Base-by-base conservation (phyloP, 2,329 filamentous ascomycete genomes). In the Sporothrix inflata region DNA sequence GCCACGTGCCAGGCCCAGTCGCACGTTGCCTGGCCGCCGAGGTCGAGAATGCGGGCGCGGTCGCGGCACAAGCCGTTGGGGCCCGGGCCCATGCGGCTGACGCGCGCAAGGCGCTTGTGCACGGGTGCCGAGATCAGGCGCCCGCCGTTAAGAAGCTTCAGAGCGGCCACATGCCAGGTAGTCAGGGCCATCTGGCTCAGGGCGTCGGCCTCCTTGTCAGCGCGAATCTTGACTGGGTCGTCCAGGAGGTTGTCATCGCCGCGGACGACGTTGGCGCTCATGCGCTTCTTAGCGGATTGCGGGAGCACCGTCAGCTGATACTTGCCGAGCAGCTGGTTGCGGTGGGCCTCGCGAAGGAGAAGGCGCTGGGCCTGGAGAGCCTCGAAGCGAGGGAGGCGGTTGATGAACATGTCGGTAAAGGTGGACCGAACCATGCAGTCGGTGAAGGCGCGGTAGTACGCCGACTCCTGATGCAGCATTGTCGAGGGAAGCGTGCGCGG, bases 1-100 rank as follows among this genome's bases (percentile, higher is more conserved):
- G 96, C 94, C 72, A 94, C 92, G 79, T 96, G 91, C 96, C 96
- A 99, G 27, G 93, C 95, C 96, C 96, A 99, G 81, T 97, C 94
- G 79, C 94, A 95, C 16, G 92, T 89, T 0, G 91, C 87, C 79
- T 95, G 91, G 60, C 94, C 94, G 66, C 93, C 94, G 45, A 98
- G 89, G 79, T 98, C 95, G 34, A 98, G 87, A 72, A 98, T 91
- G 45, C 92, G 86, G 3, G 90, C 83, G 30, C 90, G 86, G 72
- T 88, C 83, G 19, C 74, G 83, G 69, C 81, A 79, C 21, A 81
- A 80, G 27, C 85, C 85, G 55, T 84, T 78, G 40, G 79, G 77
- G n/a, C 80, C 81, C 2, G 83, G 80, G 1, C 82, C 80, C 79
- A 86, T 83, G 74, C 83, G 83, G 30, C 86, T 88, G 38, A 87